Conservation (phyloP, 2,329 filamentous ascomycete genomes). For the Ascochyta fabae region DNA sequence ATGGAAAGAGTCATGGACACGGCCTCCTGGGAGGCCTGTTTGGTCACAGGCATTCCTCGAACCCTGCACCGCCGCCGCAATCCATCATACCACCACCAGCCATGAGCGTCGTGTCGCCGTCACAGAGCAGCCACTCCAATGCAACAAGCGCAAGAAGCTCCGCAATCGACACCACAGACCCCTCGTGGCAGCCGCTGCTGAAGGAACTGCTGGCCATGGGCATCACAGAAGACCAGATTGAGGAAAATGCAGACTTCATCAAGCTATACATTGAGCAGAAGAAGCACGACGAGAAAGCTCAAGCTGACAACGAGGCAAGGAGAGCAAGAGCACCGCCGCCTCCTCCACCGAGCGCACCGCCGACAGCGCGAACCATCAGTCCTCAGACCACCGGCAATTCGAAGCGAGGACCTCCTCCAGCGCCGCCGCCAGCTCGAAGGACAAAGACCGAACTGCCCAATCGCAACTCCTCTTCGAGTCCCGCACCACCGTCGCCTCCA, state of each 20-base stretch:
- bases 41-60: constrained; percentile 56
- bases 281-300: constrained; percentile 58
- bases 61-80: constrained; percentile 50
- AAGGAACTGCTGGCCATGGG: constrained; percentile 69
- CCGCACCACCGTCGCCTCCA: constrained; percentile 66
- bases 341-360: constrained; percentile 59
- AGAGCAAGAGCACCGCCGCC: constrained; percentile 66
- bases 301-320: constrained; percentile 56
- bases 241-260: constrained; percentile 72
- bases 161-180: constrained; percentile 66
- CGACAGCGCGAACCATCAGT: constrained; percentile 56
- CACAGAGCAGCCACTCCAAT: constrained; percentile 42
- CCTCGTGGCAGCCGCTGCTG: constrained; percentile 66
- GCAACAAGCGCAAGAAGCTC: constrained; percentile 49
- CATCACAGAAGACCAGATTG: constrained; percentile 72
- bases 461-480: constrained; percentile 60
- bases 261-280: constrained; percentile 70
- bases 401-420: constrained; percentile 66
- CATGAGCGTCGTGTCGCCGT: constrained; percentile 47
- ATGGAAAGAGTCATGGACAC: constrained; percentile 48
- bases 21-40: constrained; percentile 61
- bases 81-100: constrained; percentile 61
- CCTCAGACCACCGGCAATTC: constrained; percentile 69
- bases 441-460: constrained; percentile 51
- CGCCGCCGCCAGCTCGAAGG: constrained; percentile 61